Conservation (phyloP, 1,139 yeast genomes). For the Hemisphaericaspora xylofermentans region DNA sequence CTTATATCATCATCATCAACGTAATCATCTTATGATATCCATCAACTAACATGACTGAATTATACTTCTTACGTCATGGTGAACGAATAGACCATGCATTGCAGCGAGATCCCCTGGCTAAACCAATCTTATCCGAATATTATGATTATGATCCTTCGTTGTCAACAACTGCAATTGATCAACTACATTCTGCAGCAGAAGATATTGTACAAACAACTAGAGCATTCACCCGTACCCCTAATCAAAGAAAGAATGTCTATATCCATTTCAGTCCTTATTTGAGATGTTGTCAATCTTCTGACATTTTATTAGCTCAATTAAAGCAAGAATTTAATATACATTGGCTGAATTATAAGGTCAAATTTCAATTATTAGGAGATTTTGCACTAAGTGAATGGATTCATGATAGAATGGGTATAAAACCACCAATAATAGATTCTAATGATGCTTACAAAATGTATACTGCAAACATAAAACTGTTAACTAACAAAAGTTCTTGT, state of each 20-base stretch:
- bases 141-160: conserved; percentile 43
- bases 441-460: conserved; percentile 51
- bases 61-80: conserved; percentile 49
- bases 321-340: conserved; percentile 22
- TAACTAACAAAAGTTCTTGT: conserved; percentile 36
- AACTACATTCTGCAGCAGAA: conserved; percentile 30
- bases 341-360: conserved; percentile 34
- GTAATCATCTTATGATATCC: background rate
- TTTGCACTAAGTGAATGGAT: conserved; percentile 51
- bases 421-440: conserved; percentile 46
- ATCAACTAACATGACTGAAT: conserved; percentile 30
- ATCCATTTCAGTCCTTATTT: conserved; percentile 48
- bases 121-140: conserved; percentile 30
- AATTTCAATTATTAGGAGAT: conserved; percentile 45
- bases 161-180: conserved; percentile 29
- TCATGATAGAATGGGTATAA: conserved; percentile 45
- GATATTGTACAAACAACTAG: conserved; percentile 27
- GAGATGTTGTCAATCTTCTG: conserved; percentile 48
- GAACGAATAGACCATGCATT: conserved; percentile 43
- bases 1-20: background rate
- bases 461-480: conserved; percentile 41
- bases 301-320: conserved; percentile 34
- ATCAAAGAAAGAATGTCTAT: conserved; percentile 34
- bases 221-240: conserved; percentile 23
- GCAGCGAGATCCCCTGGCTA: conserved; percentile 24